phyloP scores from a whole-genome alignment of 2,329 filamentous ascomycete species.

The Helotiales sp. region DNA sequence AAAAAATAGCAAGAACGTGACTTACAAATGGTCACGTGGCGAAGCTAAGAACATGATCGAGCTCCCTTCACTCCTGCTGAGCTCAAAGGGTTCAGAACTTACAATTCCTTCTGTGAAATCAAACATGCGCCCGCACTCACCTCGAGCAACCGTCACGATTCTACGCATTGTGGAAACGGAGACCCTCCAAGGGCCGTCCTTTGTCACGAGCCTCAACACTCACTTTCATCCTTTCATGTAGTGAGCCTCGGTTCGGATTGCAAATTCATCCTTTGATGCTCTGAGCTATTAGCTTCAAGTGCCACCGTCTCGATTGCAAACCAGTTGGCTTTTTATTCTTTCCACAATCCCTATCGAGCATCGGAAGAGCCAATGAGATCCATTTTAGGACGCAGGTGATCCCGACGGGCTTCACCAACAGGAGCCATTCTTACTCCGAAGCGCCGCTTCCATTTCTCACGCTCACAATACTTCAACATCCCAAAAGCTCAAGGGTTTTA shows the following conservation, averaged over 20 bases:
- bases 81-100: too few species aligned
- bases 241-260: not conserved
- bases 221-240: too few species aligned
- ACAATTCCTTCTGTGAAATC: too few species aligned
- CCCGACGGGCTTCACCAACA: not conserved
- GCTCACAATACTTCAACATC: not conserved
- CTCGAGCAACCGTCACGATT: too few species aligned
- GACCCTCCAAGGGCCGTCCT: not conserved
- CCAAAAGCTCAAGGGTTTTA: not conserved
- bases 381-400: not conserved
- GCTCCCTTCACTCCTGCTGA: too few species aligned
- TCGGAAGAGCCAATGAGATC: not conserved
- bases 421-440: not conserved
- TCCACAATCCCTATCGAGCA: not conserved
- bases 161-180: too few species aligned
- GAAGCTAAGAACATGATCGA: too few species aligned
- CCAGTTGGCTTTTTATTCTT: not conserved
- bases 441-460: not conserved
- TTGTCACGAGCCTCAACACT: not conserved
- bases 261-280: too few species aligned
- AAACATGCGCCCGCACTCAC: too few species aligned
- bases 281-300: not conserved
- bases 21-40: too few species aligned
- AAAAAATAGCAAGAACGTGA: too few species aligned
- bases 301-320: not conserved